Percentiles rank a stretch among this genome's conserved stretches.
phyloP scores from a whole-genome alignment of 768 basidiomycete genomes.

The Mycena haematopus region DNA sequence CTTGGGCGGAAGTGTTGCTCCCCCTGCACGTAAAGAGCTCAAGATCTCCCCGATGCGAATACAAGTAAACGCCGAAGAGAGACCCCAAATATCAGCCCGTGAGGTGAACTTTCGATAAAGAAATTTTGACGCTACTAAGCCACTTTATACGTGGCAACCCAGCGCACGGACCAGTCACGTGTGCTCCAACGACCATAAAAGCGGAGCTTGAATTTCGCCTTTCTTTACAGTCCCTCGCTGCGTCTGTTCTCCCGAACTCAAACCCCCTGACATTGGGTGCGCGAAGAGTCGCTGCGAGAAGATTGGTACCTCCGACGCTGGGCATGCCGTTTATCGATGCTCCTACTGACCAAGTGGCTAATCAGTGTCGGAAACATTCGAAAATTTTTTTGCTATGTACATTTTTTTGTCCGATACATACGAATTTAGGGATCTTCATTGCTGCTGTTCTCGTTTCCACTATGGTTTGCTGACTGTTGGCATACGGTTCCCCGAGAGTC shows the following conservation, averaged over 20 bases:
- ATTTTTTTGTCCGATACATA: no score
- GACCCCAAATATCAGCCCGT: constrained; percentile 76
- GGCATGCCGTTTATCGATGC: constrained; percentile 70
- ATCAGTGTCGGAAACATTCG: constrained; percentile 72
- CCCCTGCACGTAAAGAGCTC: constrained; percentile 63
- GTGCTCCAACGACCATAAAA: constrained; percentile 27
- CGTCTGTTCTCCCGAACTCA: constrained; percentile 32
- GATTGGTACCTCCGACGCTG: constrained; percentile 59
- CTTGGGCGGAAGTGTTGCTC: constrained; percentile 70
- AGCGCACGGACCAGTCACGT: constrained; percentile 60
- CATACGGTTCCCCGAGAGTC: no score
- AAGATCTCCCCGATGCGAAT: constrained; percentile 51
- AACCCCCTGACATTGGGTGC: constrained; percentile 27
- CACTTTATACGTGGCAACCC: constrained; percentile 30
- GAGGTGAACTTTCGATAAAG: constrained; percentile 75
- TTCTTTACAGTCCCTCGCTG: constrained; percentile 39
- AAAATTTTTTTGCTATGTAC: background rate
- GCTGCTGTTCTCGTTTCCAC: no score
- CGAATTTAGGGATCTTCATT: no score
- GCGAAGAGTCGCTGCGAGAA: constrained; percentile 50
- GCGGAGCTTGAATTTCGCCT: constrained; percentile 26
- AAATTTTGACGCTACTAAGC: background rate
- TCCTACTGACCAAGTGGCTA: constrained; percentile 63
- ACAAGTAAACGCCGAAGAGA: constrained; percentile 37
- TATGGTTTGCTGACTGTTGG: no score